phyloP scores from a whole-genome alignment of 2,329 filamentous ascomycete genomes.

The Aspergillus niger region DNA sequence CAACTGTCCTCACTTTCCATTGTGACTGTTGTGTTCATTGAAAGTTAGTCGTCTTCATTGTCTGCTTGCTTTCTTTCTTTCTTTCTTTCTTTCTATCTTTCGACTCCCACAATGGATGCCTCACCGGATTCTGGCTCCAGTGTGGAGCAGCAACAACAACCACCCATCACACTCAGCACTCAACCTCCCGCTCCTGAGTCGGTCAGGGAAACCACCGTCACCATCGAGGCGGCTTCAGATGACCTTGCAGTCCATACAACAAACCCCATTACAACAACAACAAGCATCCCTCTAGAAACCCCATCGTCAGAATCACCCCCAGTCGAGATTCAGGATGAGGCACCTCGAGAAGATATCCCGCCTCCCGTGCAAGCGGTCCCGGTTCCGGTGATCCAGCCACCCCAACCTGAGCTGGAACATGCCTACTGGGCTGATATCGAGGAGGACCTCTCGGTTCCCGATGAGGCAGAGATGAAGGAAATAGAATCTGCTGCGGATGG shows the following conservation, averaged over 20 bases:
- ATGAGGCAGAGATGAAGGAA: constrained; percentile 60
- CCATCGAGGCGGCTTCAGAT: constrained; percentile 11
- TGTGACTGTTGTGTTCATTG: background rate
- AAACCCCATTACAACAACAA: background rate
- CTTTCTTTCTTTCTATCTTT: too few relatives aligned
- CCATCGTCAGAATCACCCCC: constrained; percentile 10
- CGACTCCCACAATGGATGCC: constrained; percentile 22
- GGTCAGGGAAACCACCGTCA: constrained; percentile 3
- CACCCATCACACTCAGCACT: constrained; percentile 16
- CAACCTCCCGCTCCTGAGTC: constrained; percentile 11
- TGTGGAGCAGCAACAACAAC: constrained; percentile 20
- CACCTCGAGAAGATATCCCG: constrained; percentile 10
- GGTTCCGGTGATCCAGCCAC: constrained; percentile 21
- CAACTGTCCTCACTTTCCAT: background rate
- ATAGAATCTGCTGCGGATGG: constrained; percentile 53
- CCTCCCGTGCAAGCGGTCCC: constrained; percentile 17
- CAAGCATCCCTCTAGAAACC: constrained; percentile 3
- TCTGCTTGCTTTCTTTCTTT: background rate
- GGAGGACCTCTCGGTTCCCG: constrained; percentile 59
- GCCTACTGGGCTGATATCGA: constrained; percentile 57
- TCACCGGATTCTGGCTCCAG: constrained; percentile 12
- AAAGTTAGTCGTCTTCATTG: background rate
- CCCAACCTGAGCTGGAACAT: constrained; percentile 34
- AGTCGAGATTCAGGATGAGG: constrained; percentile 10
- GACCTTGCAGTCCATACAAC: constrained; percentile 14